Base-by-base conservation (phyloP, 768 basidiomycete genomes). In the Kwoniella pini region DNA sequence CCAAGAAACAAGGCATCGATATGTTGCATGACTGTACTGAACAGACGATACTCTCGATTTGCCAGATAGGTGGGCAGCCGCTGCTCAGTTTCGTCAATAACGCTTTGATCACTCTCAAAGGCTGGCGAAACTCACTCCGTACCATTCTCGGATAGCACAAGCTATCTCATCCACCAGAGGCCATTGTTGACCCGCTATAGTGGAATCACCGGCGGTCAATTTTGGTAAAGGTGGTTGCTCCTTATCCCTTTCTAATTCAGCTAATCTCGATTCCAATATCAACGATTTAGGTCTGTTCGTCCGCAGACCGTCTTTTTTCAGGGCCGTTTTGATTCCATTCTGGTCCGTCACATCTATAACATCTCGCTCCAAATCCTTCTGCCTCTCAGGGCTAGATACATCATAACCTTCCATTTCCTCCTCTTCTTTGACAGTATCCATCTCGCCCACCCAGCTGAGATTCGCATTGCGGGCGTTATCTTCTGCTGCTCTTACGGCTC, bases 121-220 rank as follows among this genome's bases (percentile, higher is more conserved):
- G 19, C 28, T n/a, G 15, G 7, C 11, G 7, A 27, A 2, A 57
- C 71, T 63, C 31, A 69, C 65, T 19, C 45, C 62, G 54, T 95
- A 89, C 93, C 94, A 98, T 84, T 98, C 95, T 38, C 95, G 86
- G 43, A 98, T 81, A 0, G 95, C 94, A 7, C 91, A 95, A 0
- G 95, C 91, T 66, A 98, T 95, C 81, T 98, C 95, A 79, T 98
- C 95, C 51, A 98, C 86, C 73, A 98, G 88, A 10, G 95, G 95
- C 72, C 96, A 93, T 2, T 78, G 80, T 21, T 83, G 82, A 10
- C 95, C 95, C 0, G 88, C 87, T 3, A 85, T 83, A 1, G 95
- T 98, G 68, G 97, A 94, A 74, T 96, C 95, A 36, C 91, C 91
- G 10, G 91, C 90, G 64, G 93, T 94, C 48, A 97, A 84, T n/a